phyloP scores from a whole-genome alignment of 306 rosid genomes.

The Senna siamea region DNA sequence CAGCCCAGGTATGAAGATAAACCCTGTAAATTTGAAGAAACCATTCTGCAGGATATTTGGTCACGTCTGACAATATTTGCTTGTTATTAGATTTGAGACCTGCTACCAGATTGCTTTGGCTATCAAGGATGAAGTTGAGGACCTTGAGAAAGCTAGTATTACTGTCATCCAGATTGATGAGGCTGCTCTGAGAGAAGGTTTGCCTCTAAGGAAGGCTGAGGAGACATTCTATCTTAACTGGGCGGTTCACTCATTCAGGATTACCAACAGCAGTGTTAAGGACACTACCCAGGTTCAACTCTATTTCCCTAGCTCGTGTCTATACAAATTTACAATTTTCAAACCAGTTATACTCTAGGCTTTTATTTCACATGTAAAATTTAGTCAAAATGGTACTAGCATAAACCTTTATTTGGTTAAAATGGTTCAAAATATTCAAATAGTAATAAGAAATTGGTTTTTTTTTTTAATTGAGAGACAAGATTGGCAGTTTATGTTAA shows the following conservation, averaged over 20 bases:
- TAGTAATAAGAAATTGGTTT: not conserved
- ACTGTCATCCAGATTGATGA: constrained; percentile 85
- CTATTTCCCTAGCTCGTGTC: constrained; percentile 24
- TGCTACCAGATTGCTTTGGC: constrained; percentile 95
- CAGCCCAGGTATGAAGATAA: constrained; percentile 68
- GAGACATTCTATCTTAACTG: constrained; percentile 74
- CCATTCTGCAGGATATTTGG: constrained; percentile 8
- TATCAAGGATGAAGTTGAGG: constrained; percentile 88
- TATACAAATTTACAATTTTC: not conserved
- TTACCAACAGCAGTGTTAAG: constrained; percentile 71
- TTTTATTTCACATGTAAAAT: not conserved
- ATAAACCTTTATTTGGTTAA: not conserved
- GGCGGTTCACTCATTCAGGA: constrained; percentile 92
- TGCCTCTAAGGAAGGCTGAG: constrained; percentile 80
- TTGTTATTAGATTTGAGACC: constrained; percentile 64
- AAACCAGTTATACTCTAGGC: not conserved
- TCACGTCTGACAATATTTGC: constrained; percentile 17
- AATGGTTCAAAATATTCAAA: not conserved
- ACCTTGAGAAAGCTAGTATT: constrained; percentile 81
- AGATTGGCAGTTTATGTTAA: not conserved
- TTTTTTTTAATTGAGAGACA: not conserved
- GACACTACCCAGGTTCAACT: constrained; percentile 76
- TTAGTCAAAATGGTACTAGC: not conserved
- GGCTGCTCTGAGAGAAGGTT: constrained; percentile 90
- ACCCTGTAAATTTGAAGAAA: not conserved